Evolutionary conservation across 2,329 filamentous ascomycete genomes (phyloP).

Genomic region (Cladobotryum protrusum): DNA sequence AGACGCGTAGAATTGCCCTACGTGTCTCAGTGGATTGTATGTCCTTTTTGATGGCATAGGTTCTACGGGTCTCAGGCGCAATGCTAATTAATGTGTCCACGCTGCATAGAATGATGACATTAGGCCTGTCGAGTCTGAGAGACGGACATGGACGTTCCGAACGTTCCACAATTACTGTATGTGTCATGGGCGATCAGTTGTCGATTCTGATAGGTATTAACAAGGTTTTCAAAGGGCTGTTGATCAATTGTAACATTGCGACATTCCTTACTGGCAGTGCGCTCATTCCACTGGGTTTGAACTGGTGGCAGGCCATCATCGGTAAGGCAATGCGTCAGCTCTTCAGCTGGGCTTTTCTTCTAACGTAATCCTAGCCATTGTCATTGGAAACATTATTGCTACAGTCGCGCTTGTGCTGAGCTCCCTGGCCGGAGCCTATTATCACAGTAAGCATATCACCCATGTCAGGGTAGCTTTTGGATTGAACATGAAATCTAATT

Average conservation of each 20-base stretch:
- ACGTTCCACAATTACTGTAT: conserved; percentile 41
- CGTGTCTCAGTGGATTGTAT: conserved; percentile 29
- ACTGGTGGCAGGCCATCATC: conserved; percentile 39
- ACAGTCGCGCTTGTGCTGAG: conserved; percentile 34
- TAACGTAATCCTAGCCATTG: conserved; percentile 21
- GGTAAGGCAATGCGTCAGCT: conserved; percentile 18
- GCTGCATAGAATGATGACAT: conserved; percentile 41
- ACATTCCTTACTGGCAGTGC: conserved; percentile 36
- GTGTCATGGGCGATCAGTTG: neutral
- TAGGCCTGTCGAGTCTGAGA: conserved; percentile 37
- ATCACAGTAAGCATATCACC: conserved; percentile 28
- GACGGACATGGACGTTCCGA: conserved; percentile 37
- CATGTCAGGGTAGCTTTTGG: neutral
- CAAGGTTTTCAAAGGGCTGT: conserved; percentile 29
- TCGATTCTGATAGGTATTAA: neutral
- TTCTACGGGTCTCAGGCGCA: neutral
- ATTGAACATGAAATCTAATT: neutral
- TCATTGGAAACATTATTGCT: conserved; percentile 34
- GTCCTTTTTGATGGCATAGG: conserved; percentile 1
- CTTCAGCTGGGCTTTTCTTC: neutral
- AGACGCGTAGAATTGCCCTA: conserved; percentile 23
- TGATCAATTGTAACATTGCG: conserved; percentile 40
- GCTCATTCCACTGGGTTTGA: conserved; percentile 35
- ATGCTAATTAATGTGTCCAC: neutral
- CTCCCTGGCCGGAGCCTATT: conserved; percentile 37